A percentile compares a stretch with the other conserved stretches of the same genome.
phyloP scores from a whole-genome alignment of 2,329 filamentous ascomycete species.

The Lachnellula willkommii region DNA sequence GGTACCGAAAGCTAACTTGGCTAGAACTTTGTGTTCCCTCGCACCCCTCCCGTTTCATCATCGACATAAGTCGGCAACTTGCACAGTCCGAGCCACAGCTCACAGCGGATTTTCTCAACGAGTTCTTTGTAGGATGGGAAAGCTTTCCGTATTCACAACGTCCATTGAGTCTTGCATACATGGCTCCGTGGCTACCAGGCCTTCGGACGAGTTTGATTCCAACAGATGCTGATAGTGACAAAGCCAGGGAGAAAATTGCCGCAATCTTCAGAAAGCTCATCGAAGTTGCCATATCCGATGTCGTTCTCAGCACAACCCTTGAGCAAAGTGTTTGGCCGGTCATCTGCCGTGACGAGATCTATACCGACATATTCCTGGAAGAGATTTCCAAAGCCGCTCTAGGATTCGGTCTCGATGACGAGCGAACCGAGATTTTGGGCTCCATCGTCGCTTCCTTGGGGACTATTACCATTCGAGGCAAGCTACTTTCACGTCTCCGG shows the following conservation, averaged over 20 bases:
- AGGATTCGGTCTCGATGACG: slow-evolving; percentile 52
- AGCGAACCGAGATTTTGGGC: slow-evolving; percentile 54
- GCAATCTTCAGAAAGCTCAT: slow-evolving; percentile 61
- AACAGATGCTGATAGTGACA: slow-evolving; percentile 58
- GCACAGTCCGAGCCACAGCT: slow-evolving; percentile 60
- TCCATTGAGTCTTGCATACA: slow-evolving; percentile 61
- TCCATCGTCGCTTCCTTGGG: slow-evolving; percentile 59
- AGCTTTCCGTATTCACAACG: slow-evolving; percentile 64
- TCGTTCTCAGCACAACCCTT: slow-evolving; percentile 53
- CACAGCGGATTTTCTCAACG: slow-evolving; percentile 64
- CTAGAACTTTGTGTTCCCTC: slow-evolving; percentile 58
- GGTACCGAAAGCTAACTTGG: slow-evolving; percentile 5
- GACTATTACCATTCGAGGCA: slow-evolving; percentile 60
- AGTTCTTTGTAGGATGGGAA: slow-evolving; percentile 69
- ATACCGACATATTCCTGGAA: slow-evolving; percentile 62
- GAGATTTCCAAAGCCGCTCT: slow-evolving; percentile 61
- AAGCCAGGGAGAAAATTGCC: slow-evolving; percentile 60
- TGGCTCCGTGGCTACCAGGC: slow-evolving; percentile 63
- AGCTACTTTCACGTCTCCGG: slow-evolving; percentile 58
- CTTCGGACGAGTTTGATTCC: slow-evolving; percentile 55
- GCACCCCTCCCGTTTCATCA: slow-evolving; percentile 58
- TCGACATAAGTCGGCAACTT: slow-evolving; percentile 60
- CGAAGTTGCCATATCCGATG: slow-evolving; percentile 57
- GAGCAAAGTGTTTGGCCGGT: slow-evolving; percentile 62
- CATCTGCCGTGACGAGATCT: slow-evolving; percentile 58